These are phyloP conservation scores for Licmophora abbreviata DNA, from an alignment of 108 stramenopile genomes.

Conservation along the genomic window DNA sequence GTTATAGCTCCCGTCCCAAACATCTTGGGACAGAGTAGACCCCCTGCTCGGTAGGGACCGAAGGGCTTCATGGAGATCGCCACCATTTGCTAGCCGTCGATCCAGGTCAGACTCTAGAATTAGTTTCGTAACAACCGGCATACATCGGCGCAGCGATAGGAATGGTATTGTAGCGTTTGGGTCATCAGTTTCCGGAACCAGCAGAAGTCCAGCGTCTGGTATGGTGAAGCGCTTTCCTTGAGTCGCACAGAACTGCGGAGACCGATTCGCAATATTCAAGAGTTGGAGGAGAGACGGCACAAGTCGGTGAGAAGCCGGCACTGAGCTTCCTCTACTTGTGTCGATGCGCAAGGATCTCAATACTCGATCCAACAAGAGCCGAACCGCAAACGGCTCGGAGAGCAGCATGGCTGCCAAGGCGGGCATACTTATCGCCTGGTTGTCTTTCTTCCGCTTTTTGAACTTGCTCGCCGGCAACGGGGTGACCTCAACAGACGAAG, in stretches of 20 bases:
- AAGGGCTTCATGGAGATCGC: constrained; percentile 57
- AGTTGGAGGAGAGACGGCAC: constrained; percentile 74
- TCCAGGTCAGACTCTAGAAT: constrained; percentile 70
- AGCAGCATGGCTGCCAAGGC: constrained; percentile 76
- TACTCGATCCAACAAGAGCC: constrained; percentile 60
- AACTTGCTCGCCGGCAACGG: constrained; percentile 43
- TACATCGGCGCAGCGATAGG: constrained; percentile 44
- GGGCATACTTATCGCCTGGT: constrained; percentile 55
- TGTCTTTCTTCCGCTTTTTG: constrained; percentile 36
- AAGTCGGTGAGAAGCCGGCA: constrained; percentile 51
- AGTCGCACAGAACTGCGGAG: constrained; percentile 66
- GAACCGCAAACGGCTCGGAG: constrained; percentile 80
- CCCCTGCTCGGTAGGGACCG: constrained; percentile 19
- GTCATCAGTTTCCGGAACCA: constrained; percentile 11
- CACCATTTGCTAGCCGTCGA: constrained; percentile 38
- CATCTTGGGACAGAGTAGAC: constrained; percentile 9
- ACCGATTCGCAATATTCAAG: constrained; percentile 67
- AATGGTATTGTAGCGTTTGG: constrained; percentile 34
- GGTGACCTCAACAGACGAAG: constrained; percentile 18
- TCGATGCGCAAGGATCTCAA: constrained; percentile 49
- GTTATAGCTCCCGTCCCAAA: constrained; percentile 23
- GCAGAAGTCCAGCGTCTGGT: constrained; percentile 49
- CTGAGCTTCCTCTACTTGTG: constrained; percentile 27
- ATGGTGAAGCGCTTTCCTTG: constrained; percentile 53
- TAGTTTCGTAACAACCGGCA: constrained; percentile 56